A percentile compares a stretch with the other conserved stretches of the same genome.
phyloP scores from a whole-genome alignment of 2,329 filamentous ascomycete genomes.

The Fusarium falciforme region DNA sequence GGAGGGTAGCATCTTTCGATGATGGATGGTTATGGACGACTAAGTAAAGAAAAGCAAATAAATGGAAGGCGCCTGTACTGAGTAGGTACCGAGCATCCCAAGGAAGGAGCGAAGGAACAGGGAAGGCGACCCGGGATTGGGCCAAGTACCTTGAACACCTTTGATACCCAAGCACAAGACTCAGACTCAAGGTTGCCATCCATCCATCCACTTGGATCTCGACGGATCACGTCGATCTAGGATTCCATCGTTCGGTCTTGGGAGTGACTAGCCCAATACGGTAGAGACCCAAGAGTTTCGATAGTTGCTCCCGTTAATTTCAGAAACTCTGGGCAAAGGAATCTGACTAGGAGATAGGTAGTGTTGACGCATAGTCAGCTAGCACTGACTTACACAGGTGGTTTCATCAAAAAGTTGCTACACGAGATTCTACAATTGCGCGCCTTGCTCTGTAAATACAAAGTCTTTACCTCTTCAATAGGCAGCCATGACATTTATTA shows the following conservation, averaged over 20 bases:
- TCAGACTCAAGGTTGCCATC: neutral
- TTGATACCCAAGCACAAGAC: neutral
- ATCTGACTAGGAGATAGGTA: neutral
- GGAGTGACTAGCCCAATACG: neutral
- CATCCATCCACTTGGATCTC: neutral
- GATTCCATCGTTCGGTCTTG: neutral
- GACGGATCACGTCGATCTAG: neutral
- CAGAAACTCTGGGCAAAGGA: neutral
- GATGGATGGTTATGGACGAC: neutral
- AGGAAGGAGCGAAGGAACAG: neutral
- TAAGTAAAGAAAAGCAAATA: conserved; percentile 1
- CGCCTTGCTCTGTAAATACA: neutral
- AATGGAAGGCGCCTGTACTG: neutral
- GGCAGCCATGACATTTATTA: neutral
- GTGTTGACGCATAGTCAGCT: neutral
- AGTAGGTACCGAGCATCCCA: neutral
- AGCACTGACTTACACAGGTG: neutral
- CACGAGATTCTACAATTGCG: neutral
- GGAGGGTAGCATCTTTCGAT: neutral
- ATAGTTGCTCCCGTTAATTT: conserved; percentile 3
- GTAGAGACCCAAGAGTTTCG: neutral
- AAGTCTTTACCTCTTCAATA: neutral
- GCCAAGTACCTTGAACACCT: conserved; percentile 2
- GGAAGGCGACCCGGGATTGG: neutral
- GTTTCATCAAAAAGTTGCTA: neutral